Evolutionary conservation across 768 basidiomycete species (phyloP), one percentile per base, ranked within the genome.

Genomic region (Trametes maxima): DNA sequence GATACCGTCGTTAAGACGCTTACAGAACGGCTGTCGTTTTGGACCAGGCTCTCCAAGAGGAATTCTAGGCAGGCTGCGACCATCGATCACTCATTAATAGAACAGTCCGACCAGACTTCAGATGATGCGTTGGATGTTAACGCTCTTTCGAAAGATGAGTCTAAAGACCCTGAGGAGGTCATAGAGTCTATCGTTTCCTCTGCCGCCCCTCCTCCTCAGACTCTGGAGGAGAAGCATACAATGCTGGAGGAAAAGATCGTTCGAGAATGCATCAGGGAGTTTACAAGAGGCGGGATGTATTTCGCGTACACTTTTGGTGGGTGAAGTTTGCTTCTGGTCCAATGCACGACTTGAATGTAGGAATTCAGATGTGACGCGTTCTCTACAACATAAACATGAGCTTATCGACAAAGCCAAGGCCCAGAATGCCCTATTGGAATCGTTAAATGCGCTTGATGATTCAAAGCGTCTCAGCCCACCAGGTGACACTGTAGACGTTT

Each of bases 211-310:
- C 72, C 85, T 10, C 90, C 90, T 1, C 71, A 71, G 1, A 83
- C 87, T 0, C 64, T 74, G 5, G 89, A 90, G 75, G 88, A 91
- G 69, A 84, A 79, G 67, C 82, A 89, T 65, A 78, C 81, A 2
- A 90, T 95, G 67, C 75, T 97, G 10, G 95, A 97, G 68, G 80
- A 82, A 33, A 94, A 94, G 73, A 88, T 96, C 46, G 75, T 96
- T 12, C 79, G 86, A 22, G 92, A 95, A 73, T 87, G 86, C 55
- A 79, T 93, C 33, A 80, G 84, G 54, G 88, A 92, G 67, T 93
- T 86, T 68, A 79, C 83, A 14, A 91, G 88, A 67, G 94, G 93
- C 12, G 89, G 86, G 47, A 96, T 97, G 92, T 95, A 90, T 73
- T 96, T 93, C 70, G 82, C 92, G 0, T 90, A 93, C 72, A 86